Evolutionary conservation across 805 yeast genomes (phyloP), one percentile per base, ranked within the genome.

Genomic region (Kodamaea laetipori): DNA sequence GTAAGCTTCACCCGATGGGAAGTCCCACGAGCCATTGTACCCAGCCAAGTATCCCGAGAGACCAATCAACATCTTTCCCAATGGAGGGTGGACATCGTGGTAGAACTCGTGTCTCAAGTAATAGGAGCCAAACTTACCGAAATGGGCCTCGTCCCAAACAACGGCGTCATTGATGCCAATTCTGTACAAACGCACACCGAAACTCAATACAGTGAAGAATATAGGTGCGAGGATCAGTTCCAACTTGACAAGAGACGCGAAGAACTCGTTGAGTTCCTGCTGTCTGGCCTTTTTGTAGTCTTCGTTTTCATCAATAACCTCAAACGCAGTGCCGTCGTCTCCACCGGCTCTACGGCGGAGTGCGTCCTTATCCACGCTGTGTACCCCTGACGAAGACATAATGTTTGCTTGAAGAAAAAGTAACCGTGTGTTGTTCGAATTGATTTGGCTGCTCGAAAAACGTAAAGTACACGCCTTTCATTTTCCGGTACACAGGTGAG

Each of bases 141-240:
- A 92, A 70, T 90, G 97, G 31, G 97, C 97, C 63, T 90, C 97
- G 67, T 90, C 97, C 97, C 97, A 90, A 17, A 94, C 94, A 23
- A 94, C 97, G 44, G 77, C 73, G 44, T 77, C 73, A 48, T 88
- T 86, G 44, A 76, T 71, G 43, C 86, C 85, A 53, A 92, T 84
- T 49, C 76, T 72, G 68, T 86, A 82, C 63, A 90, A 79, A 54
- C 98, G 79, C 32, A 88, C 76, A 49, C 53, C 50, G 6, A 67
- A 67, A 4, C 74, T 64, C 21, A 65, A 34, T 21, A 60, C 56
- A 11, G 75, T 69, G 50, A 71, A 59, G 10, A 66, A 45, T 16
- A 70, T 47, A 4, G 74, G 64, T n/a, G 64, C 63, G 51, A 58
- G 48, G 54, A 58, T 51, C 33, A 55, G 41, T 49, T 59, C 63